Evolutionary conservation across 177 flowering plant genomes (phyloP).

Genomic region (Tripterygium wilfordii): DNA sequence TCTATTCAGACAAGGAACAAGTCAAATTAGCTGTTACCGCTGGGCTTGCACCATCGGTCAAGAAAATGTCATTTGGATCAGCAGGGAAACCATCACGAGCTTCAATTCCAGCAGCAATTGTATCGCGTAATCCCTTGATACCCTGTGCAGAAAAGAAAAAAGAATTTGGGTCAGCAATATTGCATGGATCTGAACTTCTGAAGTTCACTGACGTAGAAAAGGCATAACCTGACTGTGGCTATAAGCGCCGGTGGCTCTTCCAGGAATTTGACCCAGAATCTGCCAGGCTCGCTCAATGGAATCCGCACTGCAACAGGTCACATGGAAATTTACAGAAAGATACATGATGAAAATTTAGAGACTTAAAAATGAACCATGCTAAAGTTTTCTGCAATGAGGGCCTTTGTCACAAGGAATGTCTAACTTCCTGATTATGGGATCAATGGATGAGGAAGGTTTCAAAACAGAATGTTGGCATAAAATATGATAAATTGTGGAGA

Average conservation of each 20-base stretch:
- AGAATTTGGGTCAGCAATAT: neutral
- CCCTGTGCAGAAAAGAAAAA: conserved; percentile 46
- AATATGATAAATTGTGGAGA: too few species aligned
- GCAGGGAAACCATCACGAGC: conserved; percentile 94
- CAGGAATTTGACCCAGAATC: conserved; percentile 86
- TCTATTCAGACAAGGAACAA: neutral
- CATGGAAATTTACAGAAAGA: too few species aligned
- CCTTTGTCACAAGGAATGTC: too few species aligned
- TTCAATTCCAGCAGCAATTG: conserved; percentile 92
- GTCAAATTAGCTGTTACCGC: conserved; percentile 39
- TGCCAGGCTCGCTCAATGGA: conserved; percentile 75
- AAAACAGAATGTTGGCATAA: too few species aligned
- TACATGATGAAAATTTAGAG: too few species aligned
- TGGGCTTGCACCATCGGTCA: conserved; percentile 99
- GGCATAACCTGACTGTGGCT: conserved; percentile 92
- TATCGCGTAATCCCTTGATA: conserved; percentile 83
- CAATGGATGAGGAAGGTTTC: too few species aligned
- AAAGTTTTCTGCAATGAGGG: too few species aligned
- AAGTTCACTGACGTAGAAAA: neutral
- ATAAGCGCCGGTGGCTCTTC: conserved; percentile 91
- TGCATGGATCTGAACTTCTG: neutral
- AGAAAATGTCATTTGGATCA: conserved; percentile 86
- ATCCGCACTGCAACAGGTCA: conserved; percentile 52
- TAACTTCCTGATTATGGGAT: too few species aligned
- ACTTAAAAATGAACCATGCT: too few species aligned